Conservation (phyloP, 73 alveolate genomes). For the Paramecium octaurelia region DNA sequence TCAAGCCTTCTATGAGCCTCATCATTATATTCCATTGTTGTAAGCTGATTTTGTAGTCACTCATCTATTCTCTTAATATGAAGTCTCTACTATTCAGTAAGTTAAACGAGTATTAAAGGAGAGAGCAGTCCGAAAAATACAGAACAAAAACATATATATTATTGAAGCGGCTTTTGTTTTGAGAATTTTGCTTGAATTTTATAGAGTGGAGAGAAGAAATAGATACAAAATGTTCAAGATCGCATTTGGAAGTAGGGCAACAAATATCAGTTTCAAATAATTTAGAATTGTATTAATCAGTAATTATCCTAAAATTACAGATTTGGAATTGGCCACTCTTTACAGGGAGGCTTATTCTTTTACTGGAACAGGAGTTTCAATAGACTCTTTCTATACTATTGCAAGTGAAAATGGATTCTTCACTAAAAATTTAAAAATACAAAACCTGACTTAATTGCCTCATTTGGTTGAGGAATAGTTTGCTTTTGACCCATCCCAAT, state of each 20-base stretch:
- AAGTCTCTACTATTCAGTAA: neutral
- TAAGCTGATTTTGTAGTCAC: slow-evolving; percentile 31
- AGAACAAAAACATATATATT: neutral
- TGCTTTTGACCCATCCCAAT: neutral
- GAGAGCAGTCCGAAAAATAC: neutral
- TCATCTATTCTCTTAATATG: neutral
- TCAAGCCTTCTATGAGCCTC: slow-evolving; percentile 11
- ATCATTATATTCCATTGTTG: slow-evolving; percentile 17
- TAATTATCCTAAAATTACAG: slow-evolving; percentile 25
- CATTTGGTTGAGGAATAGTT: neutral
- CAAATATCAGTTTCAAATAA: neutral
- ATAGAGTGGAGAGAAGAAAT: slow-evolving; percentile 23
- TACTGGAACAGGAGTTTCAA: slow-evolving; percentile 37
- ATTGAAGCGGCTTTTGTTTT: slow-evolving; percentile 30
- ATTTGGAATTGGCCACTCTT: slow-evolving; percentile 11
- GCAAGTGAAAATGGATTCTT: slow-evolving; percentile 37
- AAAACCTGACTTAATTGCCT: neutral
- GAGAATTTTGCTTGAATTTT: neutral
- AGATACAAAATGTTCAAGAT: slow-evolving; percentile 42
- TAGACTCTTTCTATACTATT: slow-evolving; percentile 12
- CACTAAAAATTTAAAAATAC: neutral
- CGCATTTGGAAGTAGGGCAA: slow-evolving; percentile 11
- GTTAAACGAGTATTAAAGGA: neutral
- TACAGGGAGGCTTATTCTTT: slow-evolving; percentile 9
- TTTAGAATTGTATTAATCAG: neutral